Evolutionary conservation across 106 monocot species (phyloP), one percentile per base, ranked within the genome.

Genomic region (Dioscorea dumetorum): DNA sequence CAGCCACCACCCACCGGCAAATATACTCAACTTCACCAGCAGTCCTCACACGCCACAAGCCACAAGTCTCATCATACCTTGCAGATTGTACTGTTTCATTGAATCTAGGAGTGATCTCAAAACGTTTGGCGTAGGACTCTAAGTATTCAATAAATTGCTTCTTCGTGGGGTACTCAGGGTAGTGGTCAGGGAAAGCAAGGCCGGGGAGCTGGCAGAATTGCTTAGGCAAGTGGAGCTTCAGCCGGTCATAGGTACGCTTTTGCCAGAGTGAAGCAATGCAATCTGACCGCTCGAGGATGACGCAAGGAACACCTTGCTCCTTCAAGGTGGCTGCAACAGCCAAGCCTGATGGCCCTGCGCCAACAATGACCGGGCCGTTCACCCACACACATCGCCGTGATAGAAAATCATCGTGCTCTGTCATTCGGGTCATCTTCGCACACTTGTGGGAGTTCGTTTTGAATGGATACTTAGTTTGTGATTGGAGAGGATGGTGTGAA

Each of bases 251-350:
- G 50, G 85, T 81, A 50, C 74, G 72, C 28, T 77, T 64, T 61
- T 80, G 76, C 85, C 85, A 81, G n/a, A 85, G 74, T 12, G 85
- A 85, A 18, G 85, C 85, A 50, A 85, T 81, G 77, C 77, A 77
- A 57, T 80, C 70, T n/a, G 85, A 73, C 18, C 80, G 73, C 51
- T 85, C 85, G 9, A 82, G 66, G 68, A 80, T 77, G 22, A 85
- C 73, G 68, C 71, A 80, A 22, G 85, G 85, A 3, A 85, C 77
- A 60, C 80, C 80, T 7, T 72, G 69, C 19, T 73, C 73, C 31
- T 67, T 68, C 35, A 64, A 65, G 66, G 53, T 22, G 6, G 71
- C 72, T 9, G 35, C 81, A 8, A 68, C 49, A 20, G 78, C 72
- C 15, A 67, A 51, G 20, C 81, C 72, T 7, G 71, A 76, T 49